Conservation (phyloP, 768 basidiomycete species). For the Leccinum broughii region DNA sequence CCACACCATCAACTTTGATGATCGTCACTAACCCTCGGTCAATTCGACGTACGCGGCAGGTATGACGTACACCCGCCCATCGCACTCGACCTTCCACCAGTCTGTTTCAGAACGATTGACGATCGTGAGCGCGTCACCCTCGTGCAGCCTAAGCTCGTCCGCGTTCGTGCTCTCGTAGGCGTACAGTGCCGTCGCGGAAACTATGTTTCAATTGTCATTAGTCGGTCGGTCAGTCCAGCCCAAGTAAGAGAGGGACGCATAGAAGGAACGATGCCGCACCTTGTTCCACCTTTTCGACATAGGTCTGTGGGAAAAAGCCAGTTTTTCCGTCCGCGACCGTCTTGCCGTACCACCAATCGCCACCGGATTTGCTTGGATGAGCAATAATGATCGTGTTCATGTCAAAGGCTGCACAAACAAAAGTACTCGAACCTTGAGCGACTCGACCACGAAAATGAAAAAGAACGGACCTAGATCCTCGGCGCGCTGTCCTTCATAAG, state of each 20-base stretch:
- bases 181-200: conserved; percentile 78
- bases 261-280: conserved; percentile 39
- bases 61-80: conserved; percentile 84
- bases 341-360: conserved; percentile 94
- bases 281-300: conserved; percentile 70
- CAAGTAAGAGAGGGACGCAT: not conserved
- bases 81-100: conserved; percentile 96
- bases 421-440: conserved; percentile 1
- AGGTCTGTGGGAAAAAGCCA: conserved; percentile 91
- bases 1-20: too few relatives aligned
- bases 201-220: conserved; percentile 33
- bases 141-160: conserved; percentile 85
- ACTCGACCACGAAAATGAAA: not conserved
- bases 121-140: conserved; percentile 76
- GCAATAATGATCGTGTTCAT: conserved; percentile 78
- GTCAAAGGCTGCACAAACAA: conserved; percentile 59
- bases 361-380: conserved; percentile 80
- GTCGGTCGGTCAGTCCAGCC: not conserved
- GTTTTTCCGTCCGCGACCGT: conserved; percentile 59
- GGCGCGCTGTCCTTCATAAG: conserved; percentile 81
- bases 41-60: conserved; percentile 90
- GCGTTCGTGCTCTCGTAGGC: conserved; percentile 65
- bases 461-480: conserved; percentile 80
- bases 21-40: conserved; percentile 68
- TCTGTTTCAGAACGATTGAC: conserved; percentile 82